phyloP scores from a whole-genome alignment of 768 basidiomycete genomes.

The Bullera alba region DNA sequence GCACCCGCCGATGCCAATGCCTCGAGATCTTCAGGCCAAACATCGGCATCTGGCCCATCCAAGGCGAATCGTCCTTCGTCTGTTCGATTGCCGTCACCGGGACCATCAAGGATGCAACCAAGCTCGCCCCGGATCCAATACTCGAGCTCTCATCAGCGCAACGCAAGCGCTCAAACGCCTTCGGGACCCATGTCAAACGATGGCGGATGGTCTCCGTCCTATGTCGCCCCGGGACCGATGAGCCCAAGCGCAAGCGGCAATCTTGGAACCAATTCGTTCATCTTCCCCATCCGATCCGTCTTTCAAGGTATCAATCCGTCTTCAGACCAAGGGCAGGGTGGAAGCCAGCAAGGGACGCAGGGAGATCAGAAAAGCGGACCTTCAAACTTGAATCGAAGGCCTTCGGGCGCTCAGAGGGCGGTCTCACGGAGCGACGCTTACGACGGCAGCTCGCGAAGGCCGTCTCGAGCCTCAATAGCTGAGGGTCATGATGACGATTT shows the following conservation, averaged over 20 bases:
- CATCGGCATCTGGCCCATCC: background rate
- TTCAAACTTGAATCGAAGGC: background rate
- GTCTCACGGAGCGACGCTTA: too few relatives aligned
- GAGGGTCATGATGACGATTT: background rate
- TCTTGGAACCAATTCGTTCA: slow-evolving; percentile 12
- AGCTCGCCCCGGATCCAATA: background rate
- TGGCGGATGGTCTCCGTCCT: background rate
- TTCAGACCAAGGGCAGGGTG: background rate
- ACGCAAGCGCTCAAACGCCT: too few relatives aligned
- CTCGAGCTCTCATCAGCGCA: background rate
- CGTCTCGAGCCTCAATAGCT: background rate
- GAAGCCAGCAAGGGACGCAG: background rate
- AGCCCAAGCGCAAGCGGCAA: slow-evolving; percentile 5
- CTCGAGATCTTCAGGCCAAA: background rate
- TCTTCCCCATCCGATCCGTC: slow-evolving; percentile 33
- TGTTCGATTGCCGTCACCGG: background rate
- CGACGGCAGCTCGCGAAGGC: background rate
- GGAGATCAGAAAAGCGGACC: background rate
- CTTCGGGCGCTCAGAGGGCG: background rate
- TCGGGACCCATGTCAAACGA: too few relatives aligned
- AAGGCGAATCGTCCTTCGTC: background rate
- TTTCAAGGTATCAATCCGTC: slow-evolving; percentile 10
- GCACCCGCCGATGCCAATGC: too few relatives aligned
- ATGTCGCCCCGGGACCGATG: slow-evolving; percentile 6
- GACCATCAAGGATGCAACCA: background rate